Evolutionary conservation across 805 yeast genomes (phyloP).

Genomic region (Lipomyces mesembrius): DNA sequence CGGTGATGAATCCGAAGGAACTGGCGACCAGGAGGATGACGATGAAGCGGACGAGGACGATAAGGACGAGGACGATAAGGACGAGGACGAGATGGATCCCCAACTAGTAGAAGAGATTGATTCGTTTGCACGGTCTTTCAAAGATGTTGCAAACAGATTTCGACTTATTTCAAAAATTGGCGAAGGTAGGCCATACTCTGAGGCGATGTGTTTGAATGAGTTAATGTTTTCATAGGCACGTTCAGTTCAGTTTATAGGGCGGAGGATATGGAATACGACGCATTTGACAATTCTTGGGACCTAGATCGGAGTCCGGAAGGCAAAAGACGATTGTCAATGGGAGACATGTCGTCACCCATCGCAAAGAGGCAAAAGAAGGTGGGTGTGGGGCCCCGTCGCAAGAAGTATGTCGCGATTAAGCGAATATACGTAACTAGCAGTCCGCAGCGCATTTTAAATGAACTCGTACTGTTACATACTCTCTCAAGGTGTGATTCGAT

Average conservation of each 20-base stretch:
- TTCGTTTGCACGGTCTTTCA: slow-evolving; percentile 59
- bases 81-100: slow-evolving; percentile 43
- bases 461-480: slow-evolving; percentile 73
- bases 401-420: slow-evolving; percentile 75
- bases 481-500: slow-evolving; percentile 65
- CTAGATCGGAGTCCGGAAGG: slow-evolving; percentile 42
- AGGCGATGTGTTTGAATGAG: background rate
- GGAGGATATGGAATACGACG: slow-evolving; percentile 52
- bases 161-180: slow-evolving; percentile 63
- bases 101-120: slow-evolving; percentile 65
- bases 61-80: slow-evolving; percentile 19
- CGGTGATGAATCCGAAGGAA: slow-evolving; percentile 19
- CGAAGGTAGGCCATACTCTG: slow-evolving; percentile 45
- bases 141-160: slow-evolving; percentile 55
- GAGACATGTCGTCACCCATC: background rate
- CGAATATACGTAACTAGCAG: slow-evolving; percentile 94
- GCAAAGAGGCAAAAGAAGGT: slow-evolving; percentile 8
- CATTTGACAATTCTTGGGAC: slow-evolving; percentile 46
- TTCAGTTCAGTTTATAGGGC: slow-evolving; percentile 67
- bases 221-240: slow-evolving; percentile 50
- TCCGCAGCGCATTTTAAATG: slow-evolving; percentile 88
- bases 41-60: slow-evolving; percentile 11
- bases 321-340: slow-evolving; percentile 40
- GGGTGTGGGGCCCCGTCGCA: slow-evolving; percentile 40
- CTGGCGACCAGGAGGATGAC: slow-evolving; percentile 10